Percentiles rank a stretch among this genome's conserved stretches.
Evolutionary conservation across 139 green algal genomes (phyloP).

Genomic region (Picochlorum sp.): DNA sequence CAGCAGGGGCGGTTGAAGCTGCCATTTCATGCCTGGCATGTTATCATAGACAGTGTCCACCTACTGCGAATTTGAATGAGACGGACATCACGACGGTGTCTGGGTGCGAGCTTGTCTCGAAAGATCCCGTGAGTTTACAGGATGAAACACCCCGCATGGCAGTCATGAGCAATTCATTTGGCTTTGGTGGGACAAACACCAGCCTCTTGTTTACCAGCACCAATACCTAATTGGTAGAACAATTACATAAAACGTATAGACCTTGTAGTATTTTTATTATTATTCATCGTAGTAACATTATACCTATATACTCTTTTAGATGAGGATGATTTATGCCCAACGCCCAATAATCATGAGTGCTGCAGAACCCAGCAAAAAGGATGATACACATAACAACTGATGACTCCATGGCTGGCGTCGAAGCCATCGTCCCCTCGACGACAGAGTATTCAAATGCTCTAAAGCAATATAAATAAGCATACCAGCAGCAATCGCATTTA

Average conservation of each 20-base stretch:
- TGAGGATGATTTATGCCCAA: no score
- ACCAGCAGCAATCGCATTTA: conserved; percentile 3
- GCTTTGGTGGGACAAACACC: conserved; percentile 91
- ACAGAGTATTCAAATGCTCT: conserved; percentile 7
- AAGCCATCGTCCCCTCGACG: background rate
- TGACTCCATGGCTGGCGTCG: background rate
- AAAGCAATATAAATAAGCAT: conserved; percentile 9
- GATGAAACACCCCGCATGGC: conserved; percentile 18
- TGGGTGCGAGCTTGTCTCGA: no score
- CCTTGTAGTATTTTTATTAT: no score
- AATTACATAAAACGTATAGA: no score
- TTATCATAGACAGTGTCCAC: conserved; percentile 45
- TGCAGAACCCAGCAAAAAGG: background rate
- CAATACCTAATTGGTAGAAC: no score
- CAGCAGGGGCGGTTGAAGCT: conserved; percentile 76
- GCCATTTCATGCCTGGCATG: conserved; percentile 70
- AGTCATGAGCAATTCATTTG: conserved; percentile 87
- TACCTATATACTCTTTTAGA: no score
- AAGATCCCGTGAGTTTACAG: no score
- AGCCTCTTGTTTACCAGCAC: conserved; percentile 61
- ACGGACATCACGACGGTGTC: conserved; percentile 41
- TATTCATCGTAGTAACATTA: no score
- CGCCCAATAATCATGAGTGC: no score
- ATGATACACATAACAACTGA: conserved; percentile 4
- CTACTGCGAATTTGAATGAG: conserved; percentile 69